Base-by-base conservation (phyloP, 78 protist species). In the Cavenderia fasciculata region DNA sequence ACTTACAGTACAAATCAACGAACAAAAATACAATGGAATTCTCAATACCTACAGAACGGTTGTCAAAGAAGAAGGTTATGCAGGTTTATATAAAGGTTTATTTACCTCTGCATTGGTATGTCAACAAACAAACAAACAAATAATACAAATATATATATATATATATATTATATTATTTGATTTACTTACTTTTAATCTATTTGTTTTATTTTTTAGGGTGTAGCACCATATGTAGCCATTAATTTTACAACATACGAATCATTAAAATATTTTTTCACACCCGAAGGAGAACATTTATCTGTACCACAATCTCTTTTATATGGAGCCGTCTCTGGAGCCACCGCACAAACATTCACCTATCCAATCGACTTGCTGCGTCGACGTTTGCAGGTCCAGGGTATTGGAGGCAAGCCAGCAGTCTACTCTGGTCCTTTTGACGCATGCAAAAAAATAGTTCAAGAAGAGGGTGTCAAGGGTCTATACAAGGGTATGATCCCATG, bases 221-320 rank as follows among this genome's bases (percentile, higher is more conserved):
- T 96, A 12, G 88, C 90, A 16, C 98, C 97, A 5, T 96, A 96
- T 61, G 96, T 94, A 25, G 97, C 96, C 27, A 62, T 96, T 54
- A 93, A 96, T 72, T 96, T 96, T 46, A 86, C 94, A 25, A 76
- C 93, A 25, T 96, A 96, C 71, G 98, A 94, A 61, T 38, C 85
- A 27, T 46, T 96, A 19, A 91, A 91, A 52, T 43, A 23, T 19
- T 36, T 40, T n/a, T 59, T 91, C 23, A 59, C 57, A 23, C 40
- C 57, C 44, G 49, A 72, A 18, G 63, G 66, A 33, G 14, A 33
- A 31, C 6, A 63, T 21, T 73, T 76, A n/a, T 21, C 87, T 33
- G 75, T 68, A 1, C n/a, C 27, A 18, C 40, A 69, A 4, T 31
- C 66, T 46, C 59, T 95, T 25, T 2, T 29, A 18, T 85, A 66